Evolutionary conservation across 495 filamentous ascomycete species (phyloP), one percentile per base, ranked within the genome.

Genomic region (Aspergillus diversus): DNA sequence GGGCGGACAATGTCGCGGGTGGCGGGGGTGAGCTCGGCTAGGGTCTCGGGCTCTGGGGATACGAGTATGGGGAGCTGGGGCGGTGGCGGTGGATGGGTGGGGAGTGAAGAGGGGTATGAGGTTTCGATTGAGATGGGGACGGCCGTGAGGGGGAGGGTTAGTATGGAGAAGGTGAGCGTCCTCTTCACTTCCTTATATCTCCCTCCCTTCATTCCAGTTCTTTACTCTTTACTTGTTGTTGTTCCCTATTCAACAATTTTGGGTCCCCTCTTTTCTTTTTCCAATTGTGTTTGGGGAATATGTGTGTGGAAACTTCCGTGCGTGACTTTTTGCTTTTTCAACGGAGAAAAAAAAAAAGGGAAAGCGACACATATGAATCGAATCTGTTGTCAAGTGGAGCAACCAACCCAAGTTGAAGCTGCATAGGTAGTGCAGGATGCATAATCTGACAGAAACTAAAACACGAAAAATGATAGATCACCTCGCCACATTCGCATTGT

Each of bases 41-140:
- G 57, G 8, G 33, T 60, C 2, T 7, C 33, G 13, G 63, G 57
- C 1, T 9, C 11, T 7, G 46, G 46, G 9, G 62, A 60, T 17
- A 34, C 43, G 27, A 48, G n/a, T 32, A 8, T 55, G 5, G 59
- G 53, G 7, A 39, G 52, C 11, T 65, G 63, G 63, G 37, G 52
- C 37, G 58, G 53, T 3, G 49, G 27, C 0, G 58, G 63, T 3
- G 59, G 63, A 7, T 61, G 63, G 63, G 48, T 54, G 58, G 59
- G 59, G 5, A 54, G 42, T 32, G 46, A 61, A 47, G 59, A 47
- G 47, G 63, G 48, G 56, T 56, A 56, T 37, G 60, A 62, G 52
- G 52, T 62, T 66, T 17, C 39, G 37, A 9, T 61, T 48, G 49
- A 48, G 43, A 50, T 62, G 39, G 31, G 37, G 49, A 6, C 12